A percentile compares a stretch with the other conserved stretches of the same genome.
These are phyloP conservation scores for Beauveria sp. DNA, from an alignment of 2,329 filamentous ascomycete genomes.

Conservation along the genomic window DNA sequence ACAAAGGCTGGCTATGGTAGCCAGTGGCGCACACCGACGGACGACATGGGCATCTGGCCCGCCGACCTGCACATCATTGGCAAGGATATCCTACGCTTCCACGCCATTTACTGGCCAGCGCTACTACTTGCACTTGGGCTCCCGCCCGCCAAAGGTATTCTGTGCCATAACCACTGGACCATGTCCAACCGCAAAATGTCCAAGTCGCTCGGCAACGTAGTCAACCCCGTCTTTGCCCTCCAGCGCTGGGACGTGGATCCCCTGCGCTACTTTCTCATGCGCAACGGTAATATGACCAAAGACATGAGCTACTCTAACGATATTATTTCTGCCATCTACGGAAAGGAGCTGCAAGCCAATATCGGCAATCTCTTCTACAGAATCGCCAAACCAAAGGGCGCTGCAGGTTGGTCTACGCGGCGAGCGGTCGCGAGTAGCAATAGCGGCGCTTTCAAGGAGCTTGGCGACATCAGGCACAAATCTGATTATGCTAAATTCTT, in stretches of 20 bases:
- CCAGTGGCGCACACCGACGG: constrained; percentile 56
- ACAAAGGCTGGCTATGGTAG: constrained; percentile 70
- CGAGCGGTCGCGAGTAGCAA: constrained; percentile 41
- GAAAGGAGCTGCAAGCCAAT: constrained; percentile 67
- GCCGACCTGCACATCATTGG: constrained; percentile 88
- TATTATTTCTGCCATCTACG: constrained; percentile 67
- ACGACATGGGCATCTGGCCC: constrained; percentile 67
- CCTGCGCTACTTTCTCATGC: constrained; percentile 82
- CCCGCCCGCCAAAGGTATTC: constrained; percentile 67
- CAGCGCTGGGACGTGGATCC: constrained; percentile 82
- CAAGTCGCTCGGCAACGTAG: constrained; percentile 89
- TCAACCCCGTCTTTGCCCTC: constrained; percentile 87
- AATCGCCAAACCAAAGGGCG: constrained; percentile 54
- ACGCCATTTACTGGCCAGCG: constrained; percentile 97
- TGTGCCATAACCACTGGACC: constrained; percentile 94
- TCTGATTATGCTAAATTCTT: constrained; percentile 12
- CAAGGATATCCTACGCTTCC: constrained; percentile 94
- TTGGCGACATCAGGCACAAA: not conserved
- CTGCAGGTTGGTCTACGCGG: constrained; percentile 52
- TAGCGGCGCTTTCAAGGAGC: constrained; percentile 19
- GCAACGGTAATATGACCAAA: constrained; percentile 66
- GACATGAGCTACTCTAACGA: constrained; percentile 84
- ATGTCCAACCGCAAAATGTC: constrained; percentile 91
- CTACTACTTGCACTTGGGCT: constrained; percentile 84
- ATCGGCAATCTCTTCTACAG: constrained; percentile 76